phyloP scores from a whole-genome alignment of 306 rosid species.

The Quercus wislizeni region DNA sequence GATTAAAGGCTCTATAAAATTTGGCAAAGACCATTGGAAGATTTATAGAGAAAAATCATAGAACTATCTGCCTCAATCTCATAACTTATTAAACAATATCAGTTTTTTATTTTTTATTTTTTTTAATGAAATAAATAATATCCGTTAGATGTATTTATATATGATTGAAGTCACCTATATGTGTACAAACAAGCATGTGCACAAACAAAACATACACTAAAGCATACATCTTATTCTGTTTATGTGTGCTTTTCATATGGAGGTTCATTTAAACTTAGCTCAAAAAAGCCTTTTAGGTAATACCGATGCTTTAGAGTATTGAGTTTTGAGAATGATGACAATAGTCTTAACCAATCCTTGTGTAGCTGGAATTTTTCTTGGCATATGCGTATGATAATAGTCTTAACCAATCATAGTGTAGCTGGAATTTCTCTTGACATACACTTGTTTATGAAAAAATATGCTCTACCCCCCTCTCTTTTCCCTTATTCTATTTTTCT shows the following conservation, averaged over 20 bases:
- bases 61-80: background rate
- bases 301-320: background rate
- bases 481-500: background rate
- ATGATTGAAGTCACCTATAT: background rate
- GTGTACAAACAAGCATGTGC: background rate
- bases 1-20: slow-evolving; percentile 4
- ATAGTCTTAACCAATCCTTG: background rate
- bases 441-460: background rate
- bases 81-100: background rate
- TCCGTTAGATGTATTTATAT: background rate
- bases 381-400: background rate
- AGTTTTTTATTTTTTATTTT: no score
- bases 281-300: background rate
- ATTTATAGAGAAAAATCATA: background rate
- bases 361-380: background rate
- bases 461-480: no score
- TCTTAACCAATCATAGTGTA: background rate
- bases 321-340: background rate
- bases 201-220: background rate
- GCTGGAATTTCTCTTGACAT: background rate
- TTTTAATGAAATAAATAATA: no score
- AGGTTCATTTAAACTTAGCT: background rate
- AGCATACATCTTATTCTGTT: background rate
- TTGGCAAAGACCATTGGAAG: background rate
- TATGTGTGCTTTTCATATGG: background rate